Evolutionary conservation across 371 early-diverging fungal genomes (phyloP).

Genomic region (Lichtheimia ornata): DNA sequence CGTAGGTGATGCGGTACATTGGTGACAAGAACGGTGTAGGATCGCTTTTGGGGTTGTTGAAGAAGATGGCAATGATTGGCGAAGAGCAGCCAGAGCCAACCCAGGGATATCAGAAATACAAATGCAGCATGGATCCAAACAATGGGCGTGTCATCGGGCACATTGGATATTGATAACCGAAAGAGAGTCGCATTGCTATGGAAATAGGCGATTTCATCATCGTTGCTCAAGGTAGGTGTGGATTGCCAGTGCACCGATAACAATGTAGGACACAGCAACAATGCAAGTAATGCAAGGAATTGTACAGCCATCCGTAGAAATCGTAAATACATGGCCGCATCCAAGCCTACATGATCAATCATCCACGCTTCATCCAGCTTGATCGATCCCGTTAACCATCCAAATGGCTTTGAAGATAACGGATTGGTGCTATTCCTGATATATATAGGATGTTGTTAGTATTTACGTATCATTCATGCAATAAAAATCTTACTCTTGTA

Average conservation of each 20-base stretch:
- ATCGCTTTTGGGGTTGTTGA: slow-evolving; percentile 18
- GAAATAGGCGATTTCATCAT: slow-evolving; percentile 20
- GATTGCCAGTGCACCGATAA: slow-evolving; percentile 54
- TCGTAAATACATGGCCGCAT: slow-evolving; percentile 69
- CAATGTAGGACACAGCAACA: slow-evolving; percentile 50
- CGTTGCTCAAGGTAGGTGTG: slow-evolving; percentile 1
- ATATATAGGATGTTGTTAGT: neutral
- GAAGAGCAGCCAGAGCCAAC: slow-evolving; percentile 54
- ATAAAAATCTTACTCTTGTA: slow-evolving; percentile 35
- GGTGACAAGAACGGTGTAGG: slow-evolving; percentile 29
- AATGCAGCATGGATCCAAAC: slow-evolving; percentile 51
- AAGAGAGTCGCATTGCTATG: slow-evolving; percentile 42
- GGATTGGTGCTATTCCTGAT: slow-evolving; percentile 29
- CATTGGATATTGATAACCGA: slow-evolving; percentile 45
- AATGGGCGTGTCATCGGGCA: slow-evolving; percentile 27
- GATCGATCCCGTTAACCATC: slow-evolving; percentile 45
- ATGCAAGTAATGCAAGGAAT: slow-evolving; percentile 46
- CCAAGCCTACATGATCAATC: slow-evolving; percentile 58
- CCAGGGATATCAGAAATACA: slow-evolving; percentile 30
- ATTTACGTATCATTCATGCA: neutral
- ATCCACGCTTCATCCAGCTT: slow-evolving; percentile 46
- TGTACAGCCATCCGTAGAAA: slow-evolving; percentile 68
- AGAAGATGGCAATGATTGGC: slow-evolving; percentile 48
- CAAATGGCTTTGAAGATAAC: slow-evolving; percentile 46
- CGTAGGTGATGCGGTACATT: slow-evolving; percentile 40